Evolutionary conservation across 768 basidiomycete genomes (phyloP).

Genomic region (Paxillus involutus): DNA sequence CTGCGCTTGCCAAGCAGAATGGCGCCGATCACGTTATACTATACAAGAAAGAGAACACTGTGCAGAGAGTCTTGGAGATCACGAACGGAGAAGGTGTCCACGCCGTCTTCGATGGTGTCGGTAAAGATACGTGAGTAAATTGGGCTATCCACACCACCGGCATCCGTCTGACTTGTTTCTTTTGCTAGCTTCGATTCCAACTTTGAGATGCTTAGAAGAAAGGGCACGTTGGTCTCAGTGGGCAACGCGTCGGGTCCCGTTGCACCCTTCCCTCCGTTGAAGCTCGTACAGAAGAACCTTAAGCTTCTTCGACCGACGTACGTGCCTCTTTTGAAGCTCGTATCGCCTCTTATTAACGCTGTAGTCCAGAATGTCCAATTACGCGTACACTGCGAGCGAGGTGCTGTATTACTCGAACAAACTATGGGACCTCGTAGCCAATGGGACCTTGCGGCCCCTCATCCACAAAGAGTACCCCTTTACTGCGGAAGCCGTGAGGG

Average conservation of each 20-base stretch:
- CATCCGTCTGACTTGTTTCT: constrained; percentile 4
- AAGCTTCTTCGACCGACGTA: constrained; percentile 77
- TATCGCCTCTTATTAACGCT: constrained; percentile 1
- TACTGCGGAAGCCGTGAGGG: constrained; percentile 71
- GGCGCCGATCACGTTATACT: constrained; percentile 90
- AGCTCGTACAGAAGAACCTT: constrained; percentile 79
- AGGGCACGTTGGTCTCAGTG: constrained; percentile 86
- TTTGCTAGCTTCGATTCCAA: constrained; percentile 65
- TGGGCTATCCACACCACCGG: not conserved
- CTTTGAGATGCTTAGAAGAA: constrained; percentile 79
- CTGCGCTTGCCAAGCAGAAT: constrained; percentile 68
- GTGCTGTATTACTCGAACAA: constrained; percentile 60
- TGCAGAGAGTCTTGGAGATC: constrained; percentile 68
- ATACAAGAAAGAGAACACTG: constrained; percentile 74
- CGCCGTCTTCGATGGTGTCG: constrained; percentile 94
- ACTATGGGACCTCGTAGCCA: constrained; percentile 59
- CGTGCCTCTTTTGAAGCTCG: constrained; percentile 13
- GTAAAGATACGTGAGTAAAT: constrained; percentile 81
- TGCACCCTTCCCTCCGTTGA: constrained; percentile 70
- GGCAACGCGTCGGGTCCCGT: constrained; percentile 92
- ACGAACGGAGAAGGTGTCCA: constrained; percentile 82
- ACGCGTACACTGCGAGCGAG: constrained; percentile 75
- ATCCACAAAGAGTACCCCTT: constrained; percentile 83
- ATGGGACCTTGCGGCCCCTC: constrained; percentile 62
- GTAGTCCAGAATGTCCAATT: constrained; percentile 61